Base-by-base conservation (phyloP, 352 stramenopile species). In the Paralagenidium karlingii region DNA sequence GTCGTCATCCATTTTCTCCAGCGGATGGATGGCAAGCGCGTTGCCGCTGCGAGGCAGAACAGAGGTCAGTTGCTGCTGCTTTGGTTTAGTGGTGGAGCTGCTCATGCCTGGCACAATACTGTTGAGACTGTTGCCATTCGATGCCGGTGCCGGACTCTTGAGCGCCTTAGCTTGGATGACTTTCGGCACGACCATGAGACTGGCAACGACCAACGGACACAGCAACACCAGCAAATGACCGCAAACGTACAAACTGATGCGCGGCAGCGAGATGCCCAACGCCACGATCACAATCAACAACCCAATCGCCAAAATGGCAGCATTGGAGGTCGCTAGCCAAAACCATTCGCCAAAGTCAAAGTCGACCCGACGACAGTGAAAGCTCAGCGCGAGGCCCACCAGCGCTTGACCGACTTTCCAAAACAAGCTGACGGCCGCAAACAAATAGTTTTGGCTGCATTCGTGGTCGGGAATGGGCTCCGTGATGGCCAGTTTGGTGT, bases 331-430 rank as follows among this genome's bases (percentile, higher is more conserved):
- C 31, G 78, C 68, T 24, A 75, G 79, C 70, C 70, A 81, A 33
- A 70, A 53, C 5, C 64, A 61, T 22, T 84, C 70, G 32, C 82
- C 67, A 34, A 82, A 82, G 40, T 82, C 67, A 0, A 55, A 43
- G 21, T 62, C 75, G 13, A 76, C 65, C n/a, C 75, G 59, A 13
- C 60, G 68, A 43, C 77, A 79, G 3, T 76, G 29, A 36, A 82
- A 77, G 25, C 60, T 69, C 8, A 77, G 21, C 34, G 68, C 78
- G 9, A 75, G 43, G 0, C 59, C 62, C 4, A 54, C 0, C 8
- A 69, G 54, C 15, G 74, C 48, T 28, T 76, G 5, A 11, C 75
- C 64, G 0, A 58, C 43, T 24, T 81, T 81, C 58, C 58, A 78
- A 38, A 81, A 78, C 21, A 78, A 69, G 15, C 68, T 40, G 5